phyloP scores from a whole-genome alignment of 2,329 filamentous ascomycete genomes.

The Plectosphaerella sp. region DNA sequence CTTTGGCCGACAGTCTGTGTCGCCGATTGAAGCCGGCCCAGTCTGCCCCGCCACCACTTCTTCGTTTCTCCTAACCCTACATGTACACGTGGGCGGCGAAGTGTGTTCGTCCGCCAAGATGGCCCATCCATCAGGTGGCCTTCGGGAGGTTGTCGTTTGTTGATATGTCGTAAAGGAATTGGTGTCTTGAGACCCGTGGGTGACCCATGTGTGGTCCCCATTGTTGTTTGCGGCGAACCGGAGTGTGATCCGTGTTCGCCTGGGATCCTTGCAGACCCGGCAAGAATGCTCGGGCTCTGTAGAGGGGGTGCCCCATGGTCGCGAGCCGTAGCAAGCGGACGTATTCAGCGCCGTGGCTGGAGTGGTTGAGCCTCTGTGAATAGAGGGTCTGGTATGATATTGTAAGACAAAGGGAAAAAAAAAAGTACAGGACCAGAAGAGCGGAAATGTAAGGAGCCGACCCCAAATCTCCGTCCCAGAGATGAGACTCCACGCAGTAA shows the following conservation, averaged over 20 bases:
- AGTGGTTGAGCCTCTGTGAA: background rate
- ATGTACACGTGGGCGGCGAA: background rate
- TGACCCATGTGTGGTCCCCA: background rate
- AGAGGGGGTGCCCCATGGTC: background rate
- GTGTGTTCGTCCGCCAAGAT: background rate
- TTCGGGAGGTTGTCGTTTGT: background rate
- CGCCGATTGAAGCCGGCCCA: background rate
- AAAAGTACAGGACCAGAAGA: constrained; percentile 9
- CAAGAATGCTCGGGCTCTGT: background rate
- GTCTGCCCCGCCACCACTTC: background rate
- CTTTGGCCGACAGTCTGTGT: background rate
- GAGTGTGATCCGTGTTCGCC: background rate
- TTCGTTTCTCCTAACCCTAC: background rate
- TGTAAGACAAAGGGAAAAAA: constrained; percentile 13
- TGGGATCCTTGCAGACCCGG: background rate
- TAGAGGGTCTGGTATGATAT: constrained; percentile 5
- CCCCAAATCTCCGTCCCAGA: constrained; percentile 19
- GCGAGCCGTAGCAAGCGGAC: background rate
- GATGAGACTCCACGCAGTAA: constrained; percentile 16
- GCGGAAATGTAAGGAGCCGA: constrained; percentile 13
- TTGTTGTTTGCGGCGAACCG: background rate
- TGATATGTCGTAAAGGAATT: background rate
- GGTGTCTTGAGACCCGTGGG: background rate
- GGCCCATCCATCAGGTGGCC: background rate
- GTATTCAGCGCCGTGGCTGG: background rate